A percentile compares a stretch with the other conserved stretches of the same genome.
phyloP scores from a whole-genome alignment of 495 filamentous ascomycete genomes.

The Schizothecium vesticola region DNA sequence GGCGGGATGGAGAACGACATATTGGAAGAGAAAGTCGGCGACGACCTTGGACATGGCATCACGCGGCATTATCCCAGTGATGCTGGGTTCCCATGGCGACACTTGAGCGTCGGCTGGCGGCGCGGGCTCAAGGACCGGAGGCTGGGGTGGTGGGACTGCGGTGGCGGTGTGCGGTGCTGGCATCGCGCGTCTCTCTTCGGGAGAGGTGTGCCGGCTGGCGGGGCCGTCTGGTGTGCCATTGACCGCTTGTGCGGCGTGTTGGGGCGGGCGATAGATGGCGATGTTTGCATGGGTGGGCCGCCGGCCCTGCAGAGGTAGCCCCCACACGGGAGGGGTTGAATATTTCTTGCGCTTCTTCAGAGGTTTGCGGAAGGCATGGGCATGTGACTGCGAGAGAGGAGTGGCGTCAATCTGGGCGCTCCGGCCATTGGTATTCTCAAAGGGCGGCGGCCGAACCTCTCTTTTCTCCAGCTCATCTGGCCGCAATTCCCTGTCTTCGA shows the following conservation, averaged over 20 bases:
- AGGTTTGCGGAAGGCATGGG: constrained; percentile 24
- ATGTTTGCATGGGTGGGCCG: constrained; percentile 33
- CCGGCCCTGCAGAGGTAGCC: constrained; percentile 25
- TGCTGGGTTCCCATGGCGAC: constrained; percentile 69
- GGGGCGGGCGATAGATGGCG: constrained; percentile 31
- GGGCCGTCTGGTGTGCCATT: constrained; percentile 40
- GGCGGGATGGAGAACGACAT: constrained; percentile 57
- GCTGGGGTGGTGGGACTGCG: constrained; percentile 6
- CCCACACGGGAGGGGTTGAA: constrained; percentile 42
- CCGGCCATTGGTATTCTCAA: constrained; percentile 38
- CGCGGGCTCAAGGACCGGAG: background rate
- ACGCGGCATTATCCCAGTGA: constrained; percentile 58
- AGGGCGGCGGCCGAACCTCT: constrained; percentile 37
- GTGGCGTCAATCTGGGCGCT: constrained; percentile 12
- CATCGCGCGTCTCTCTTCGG: constrained; percentile 38
- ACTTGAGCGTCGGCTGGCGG: constrained; percentile 17
- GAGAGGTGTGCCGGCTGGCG: constrained; percentile 44
- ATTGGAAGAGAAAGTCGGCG: constrained; percentile 67
- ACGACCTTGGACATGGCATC: constrained; percentile 63
- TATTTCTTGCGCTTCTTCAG: constrained; percentile 35
- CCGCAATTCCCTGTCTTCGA: constrained; percentile 45
- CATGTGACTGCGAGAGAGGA: constrained; percentile 18
- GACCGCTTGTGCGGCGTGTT: constrained; percentile 20
- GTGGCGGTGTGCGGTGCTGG: constrained; percentile 10
- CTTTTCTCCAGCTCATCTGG: constrained; percentile 42